Base-by-base conservation (phyloP, 306 rosid genomes). In the Abrus precatorius region DNA sequence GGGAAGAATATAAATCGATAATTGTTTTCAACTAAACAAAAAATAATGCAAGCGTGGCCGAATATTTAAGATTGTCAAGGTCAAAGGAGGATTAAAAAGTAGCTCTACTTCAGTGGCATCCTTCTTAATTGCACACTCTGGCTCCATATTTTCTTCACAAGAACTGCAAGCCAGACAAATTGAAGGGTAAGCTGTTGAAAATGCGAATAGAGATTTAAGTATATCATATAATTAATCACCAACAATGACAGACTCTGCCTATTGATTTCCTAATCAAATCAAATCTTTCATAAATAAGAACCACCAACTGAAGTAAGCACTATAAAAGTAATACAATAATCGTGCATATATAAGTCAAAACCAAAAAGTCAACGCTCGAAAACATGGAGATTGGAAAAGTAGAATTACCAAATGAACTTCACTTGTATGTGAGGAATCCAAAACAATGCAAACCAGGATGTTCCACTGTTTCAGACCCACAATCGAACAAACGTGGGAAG, bases 31-130 rank as follows among this genome's bases (percentile, higher is more conserved):
- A 76, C 6, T 14, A 55, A 56, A 9, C 44, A 82, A 10, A 65
- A 28, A 63, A 28, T 29, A 40, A 79, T 3, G 11, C 48, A 52
- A 53, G 41, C 68, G 44, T 45, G 43, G 9, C 5, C 45, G 45
- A 30, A 45, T 34, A 75, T 11, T 13, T 45, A 30, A 48, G 29
- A 36, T 10, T 14, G 48, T 9, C 3, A 56, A 55, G 9, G 9
- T 29, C 14, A 2, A 52, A 10, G 33, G 50, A 12, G 56, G 66
- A 8, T 6, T 56, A 47, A 54, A 9, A 27, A 20, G n/a, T 12
- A 76, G 10, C 27, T 40, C 38, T 49, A 94, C 97, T 84, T 92
- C 93, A 54, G 91, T 91, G 69, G 72, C 85, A 86, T 94, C 95
- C 70, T 85, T 86, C 91, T 91, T 94, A 82, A 94, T 92, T 72